Evolutionary conservation across 495 filamentous ascomycete genomes (phyloP).

Genomic region (Xylaria grammica): DNA sequence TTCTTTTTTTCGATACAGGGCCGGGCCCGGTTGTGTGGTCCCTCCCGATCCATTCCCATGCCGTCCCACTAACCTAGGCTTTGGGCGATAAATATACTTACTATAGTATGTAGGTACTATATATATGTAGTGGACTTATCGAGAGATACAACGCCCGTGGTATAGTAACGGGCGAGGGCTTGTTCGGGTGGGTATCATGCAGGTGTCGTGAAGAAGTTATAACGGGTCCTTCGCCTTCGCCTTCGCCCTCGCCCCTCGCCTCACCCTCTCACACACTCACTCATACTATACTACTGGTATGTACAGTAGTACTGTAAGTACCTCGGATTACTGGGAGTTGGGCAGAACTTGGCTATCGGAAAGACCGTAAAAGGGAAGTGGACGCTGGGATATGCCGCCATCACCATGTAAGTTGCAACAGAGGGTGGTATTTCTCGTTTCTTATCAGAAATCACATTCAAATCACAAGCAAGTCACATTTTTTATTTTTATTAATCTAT

Average conservation of each 20-base stretch:
- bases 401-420: background rate
- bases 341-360: constrained; percentile 1
- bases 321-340: background rate
- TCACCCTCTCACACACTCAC: too few relatives aligned
- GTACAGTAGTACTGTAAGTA: background rate
- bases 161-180: background rate
- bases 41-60: constrained; percentile 9
- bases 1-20: constrained; percentile 15
- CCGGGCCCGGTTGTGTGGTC: constrained; percentile 16
- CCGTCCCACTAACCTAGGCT: constrained; percentile 2
- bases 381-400: background rate
- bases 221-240: background rate
- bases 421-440: background rate
- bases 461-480: too few relatives aligned
- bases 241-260: too few relatives aligned
- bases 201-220: constrained; percentile 20
- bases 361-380: constrained; percentile 12
- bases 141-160: background rate
- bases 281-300: too few relatives aligned
- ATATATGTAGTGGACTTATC: background rate
- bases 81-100: background rate
- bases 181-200: constrained; percentile 19
- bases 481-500: too few relatives aligned
- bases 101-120: background rate
- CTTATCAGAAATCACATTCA: constrained; percentile 13